A percentile compares a stretch with the other conserved stretches of the same genome.
phyloP scores from a whole-genome alignment of 1,139 yeast genomes.

The Saccharomyces hybrid region DNA sequence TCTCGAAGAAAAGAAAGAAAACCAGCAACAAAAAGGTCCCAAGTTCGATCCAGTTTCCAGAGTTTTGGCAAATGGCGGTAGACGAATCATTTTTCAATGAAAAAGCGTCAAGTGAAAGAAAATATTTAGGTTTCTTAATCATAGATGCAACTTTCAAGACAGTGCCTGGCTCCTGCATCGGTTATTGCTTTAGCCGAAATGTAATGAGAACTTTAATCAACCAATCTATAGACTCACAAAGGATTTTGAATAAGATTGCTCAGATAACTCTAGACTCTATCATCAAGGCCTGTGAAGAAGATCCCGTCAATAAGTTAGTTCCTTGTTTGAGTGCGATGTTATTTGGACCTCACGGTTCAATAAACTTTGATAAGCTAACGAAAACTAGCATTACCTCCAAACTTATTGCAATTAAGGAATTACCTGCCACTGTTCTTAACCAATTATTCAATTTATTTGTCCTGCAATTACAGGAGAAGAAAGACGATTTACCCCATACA shows the following conservation, averaged over 20 bases:
- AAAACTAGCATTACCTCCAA: conserved; percentile 60
- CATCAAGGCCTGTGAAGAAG: conserved; percentile 29
- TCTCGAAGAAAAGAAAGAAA: conserved; percentile 33
- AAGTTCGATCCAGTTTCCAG: conserved; percentile 40
- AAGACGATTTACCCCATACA: conserved; percentile 33
- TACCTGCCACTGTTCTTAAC: conserved; percentile 28
- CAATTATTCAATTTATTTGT: conserved; percentile 17
- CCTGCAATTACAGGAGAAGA: conserved; percentile 3
- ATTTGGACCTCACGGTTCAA: conserved; percentile 46
- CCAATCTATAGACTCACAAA: conserved; percentile 60
- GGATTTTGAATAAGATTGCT: conserved; percentile 64
- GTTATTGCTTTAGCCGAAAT: conserved; percentile 55
- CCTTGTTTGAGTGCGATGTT: conserved; percentile 44
- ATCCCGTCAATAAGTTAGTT: conserved; percentile 36
- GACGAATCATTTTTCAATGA: conserved; percentile 75
- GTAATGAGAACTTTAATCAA: conserved; percentile 67
- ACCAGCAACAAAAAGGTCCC: conserved; percentile 29
- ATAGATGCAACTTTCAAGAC: conserved; percentile 43
- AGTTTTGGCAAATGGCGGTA: conserved; percentile 73
- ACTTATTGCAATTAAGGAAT: conserved; percentile 33
- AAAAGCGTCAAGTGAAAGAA: conserved; percentile 76
- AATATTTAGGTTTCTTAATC: conserved; percentile 78
- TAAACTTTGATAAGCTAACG: conserved; percentile 71
- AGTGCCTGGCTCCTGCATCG: conserved; percentile 30
- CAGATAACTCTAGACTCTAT: conserved; percentile 42